Percentiles rank a stretch among this genome's conserved stretches.
phyloP scores from a whole-genome alignment of 305 asterid species.

The Striga hermonthica region DNA sequence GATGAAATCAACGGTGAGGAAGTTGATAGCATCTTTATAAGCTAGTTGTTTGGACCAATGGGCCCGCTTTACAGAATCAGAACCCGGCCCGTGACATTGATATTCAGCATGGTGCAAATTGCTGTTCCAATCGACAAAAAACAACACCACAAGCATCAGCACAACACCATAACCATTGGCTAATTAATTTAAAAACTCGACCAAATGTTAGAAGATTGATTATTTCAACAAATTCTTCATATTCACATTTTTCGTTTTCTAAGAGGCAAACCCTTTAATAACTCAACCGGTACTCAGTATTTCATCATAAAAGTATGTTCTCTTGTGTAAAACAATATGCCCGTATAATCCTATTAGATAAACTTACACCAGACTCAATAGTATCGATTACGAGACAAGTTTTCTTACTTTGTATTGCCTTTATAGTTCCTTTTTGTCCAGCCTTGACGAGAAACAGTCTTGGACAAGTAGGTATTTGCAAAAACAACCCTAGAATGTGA shows the following conservation, averaged over 20 bases:
- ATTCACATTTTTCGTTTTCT: too few relatives aligned
- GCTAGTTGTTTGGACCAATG: slow-evolving; percentile 62
- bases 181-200: too few relatives aligned
- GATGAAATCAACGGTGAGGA: slow-evolving; percentile 58
- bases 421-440: slow-evolving; percentile 66
- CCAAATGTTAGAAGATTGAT: too few relatives aligned
- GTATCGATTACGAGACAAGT: not conserved
- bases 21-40: slow-evolving; percentile 56
- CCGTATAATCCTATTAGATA: too few relatives aligned
- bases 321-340: too few relatives aligned
- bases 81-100: slow-evolving; percentile 76
- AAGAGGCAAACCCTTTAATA: too few relatives aligned
- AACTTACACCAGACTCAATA: too few relatives aligned
- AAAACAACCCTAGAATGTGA: slow-evolving; percentile 66
- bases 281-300: too few relatives aligned
- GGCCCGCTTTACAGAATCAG: slow-evolving; percentile 46
- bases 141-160: too few relatives aligned
- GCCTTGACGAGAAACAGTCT: slow-evolving; percentile 56
- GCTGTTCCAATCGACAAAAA: slow-evolving; percentile 33
- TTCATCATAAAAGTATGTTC: too few relatives aligned
- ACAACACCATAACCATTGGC: too few relatives aligned
- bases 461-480: slow-evolving; percentile 71
- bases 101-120: slow-evolving; percentile 66
- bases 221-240: too few relatives aligned
- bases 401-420: slow-evolving; percentile 56